Evolutionary conservation across 106 monocot species (phyloP).

Genomic region (Chionographis japonica): DNA sequence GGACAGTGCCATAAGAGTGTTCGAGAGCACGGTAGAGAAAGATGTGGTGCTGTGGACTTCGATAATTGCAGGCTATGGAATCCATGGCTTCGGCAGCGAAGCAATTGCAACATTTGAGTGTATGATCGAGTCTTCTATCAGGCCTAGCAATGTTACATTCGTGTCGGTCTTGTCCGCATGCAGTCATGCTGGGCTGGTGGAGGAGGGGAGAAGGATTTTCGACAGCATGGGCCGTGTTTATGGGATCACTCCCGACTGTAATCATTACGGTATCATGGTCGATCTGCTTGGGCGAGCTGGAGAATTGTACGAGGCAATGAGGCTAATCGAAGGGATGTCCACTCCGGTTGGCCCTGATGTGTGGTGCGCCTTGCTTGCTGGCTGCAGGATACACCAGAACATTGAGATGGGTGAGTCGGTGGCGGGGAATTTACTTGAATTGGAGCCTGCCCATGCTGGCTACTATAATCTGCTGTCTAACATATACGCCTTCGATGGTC

Average conservation of each 20-base stretch:
- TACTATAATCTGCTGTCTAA: conserved; percentile 39
- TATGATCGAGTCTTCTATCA: conserved; percentile 43
- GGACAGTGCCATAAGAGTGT: conserved; percentile 27
- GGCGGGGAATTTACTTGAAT: conserved; percentile 33
- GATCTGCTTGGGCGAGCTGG: conserved; percentile 59
- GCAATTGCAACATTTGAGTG: conserved; percentile 32
- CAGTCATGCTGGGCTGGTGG: conserved; percentile 52
- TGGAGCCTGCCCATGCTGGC: conserved; percentile 41
- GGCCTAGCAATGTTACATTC: conserved; percentile 51
- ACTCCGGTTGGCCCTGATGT: conserved; percentile 17
- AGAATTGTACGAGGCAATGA: conserved; percentile 42
- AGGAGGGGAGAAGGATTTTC: conserved; percentile 37
- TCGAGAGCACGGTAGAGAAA: conserved; percentile 28
- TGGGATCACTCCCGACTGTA: conserved; percentile 37
- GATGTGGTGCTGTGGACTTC: conserved; percentile 68
- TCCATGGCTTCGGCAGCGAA: conserved; percentile 38
- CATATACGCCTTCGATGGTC: conserved; percentile 48
- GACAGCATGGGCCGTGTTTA: conserved; percentile 35
- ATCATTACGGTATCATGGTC: conserved; percentile 48
- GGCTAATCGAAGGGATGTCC: conserved; percentile 29
- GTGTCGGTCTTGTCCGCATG: conserved; percentile 58
- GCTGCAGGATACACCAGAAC: conserved; percentile 38
- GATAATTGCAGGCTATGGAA: conserved; percentile 58
- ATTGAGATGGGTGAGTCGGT: conserved; percentile 40
- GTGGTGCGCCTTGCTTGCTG: conserved; percentile 71